Conservation (phyloP, 805 yeast species). For the Zygoascus biomembranicola region DNA sequence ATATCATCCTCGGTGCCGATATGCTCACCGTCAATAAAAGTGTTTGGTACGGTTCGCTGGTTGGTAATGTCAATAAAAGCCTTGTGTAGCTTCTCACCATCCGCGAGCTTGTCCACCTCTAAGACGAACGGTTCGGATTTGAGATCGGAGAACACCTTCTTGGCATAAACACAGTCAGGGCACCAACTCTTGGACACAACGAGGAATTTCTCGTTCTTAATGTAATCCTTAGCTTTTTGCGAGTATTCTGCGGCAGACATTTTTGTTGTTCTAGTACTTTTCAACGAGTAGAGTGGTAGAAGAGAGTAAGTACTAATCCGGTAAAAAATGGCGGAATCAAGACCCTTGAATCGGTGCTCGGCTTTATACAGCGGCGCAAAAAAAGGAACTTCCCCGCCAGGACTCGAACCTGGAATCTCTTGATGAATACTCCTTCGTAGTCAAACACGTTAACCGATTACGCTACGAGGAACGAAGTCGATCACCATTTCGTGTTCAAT, state of each 20-base stretch:
- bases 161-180: constrained; percentile 65
- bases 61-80: constrained; percentile 51
- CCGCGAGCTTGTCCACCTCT: constrained; percentile 51
- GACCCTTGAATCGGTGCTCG: no score
- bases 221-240: constrained; percentile 38
- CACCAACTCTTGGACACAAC: constrained; percentile 71
- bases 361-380: no score
- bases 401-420: constrained; percentile 51
- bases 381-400: constrained; percentile 45
- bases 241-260: neutral
- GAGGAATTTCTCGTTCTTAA: constrained; percentile 40
- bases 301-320: no score
- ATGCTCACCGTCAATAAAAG: constrained; percentile 49
- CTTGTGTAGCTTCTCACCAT: constrained; percentile 45
- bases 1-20: constrained; percentile 46
- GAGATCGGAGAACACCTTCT: constrained; percentile 45
- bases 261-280: neutral
- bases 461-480: constrained; percentile 1
- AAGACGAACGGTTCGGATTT: constrained; percentile 45
- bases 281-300: neutral
- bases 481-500: neutral
- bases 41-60: constrained; percentile 62
- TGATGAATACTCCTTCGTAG: constrained; percentile 26
- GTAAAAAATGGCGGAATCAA: neutral
- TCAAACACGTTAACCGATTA: constrained; percentile 1